These are phyloP conservation scores for Fusarium hostae DNA, from an alignment of 2,329 filamentous ascomycete species.

Conservation along the genomic window DNA sequence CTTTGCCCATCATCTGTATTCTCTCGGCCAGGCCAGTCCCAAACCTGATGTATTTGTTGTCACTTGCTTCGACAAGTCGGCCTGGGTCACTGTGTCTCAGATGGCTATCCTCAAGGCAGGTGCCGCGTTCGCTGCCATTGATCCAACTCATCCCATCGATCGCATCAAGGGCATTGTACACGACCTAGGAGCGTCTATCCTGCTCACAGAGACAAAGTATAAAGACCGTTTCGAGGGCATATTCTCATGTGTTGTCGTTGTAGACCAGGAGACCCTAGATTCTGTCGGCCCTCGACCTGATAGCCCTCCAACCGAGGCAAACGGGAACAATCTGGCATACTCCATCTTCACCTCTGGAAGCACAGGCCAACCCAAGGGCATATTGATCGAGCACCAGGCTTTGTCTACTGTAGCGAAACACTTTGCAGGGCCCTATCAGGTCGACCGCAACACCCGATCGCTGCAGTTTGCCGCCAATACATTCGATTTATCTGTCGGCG, in stretches of 20 bases:
- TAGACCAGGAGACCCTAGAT: not conserved
- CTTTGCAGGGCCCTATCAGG: not conserved
- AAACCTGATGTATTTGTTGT: not conserved
- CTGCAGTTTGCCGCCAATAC: conserved; percentile 15
- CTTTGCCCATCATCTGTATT: not conserved
- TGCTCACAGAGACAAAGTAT: not conserved
- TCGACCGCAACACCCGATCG: not conserved
- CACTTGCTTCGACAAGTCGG: not conserved
- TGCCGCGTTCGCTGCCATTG: not conserved
- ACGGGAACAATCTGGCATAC: not conserved
- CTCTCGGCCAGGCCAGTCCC: not conserved
- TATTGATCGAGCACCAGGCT: conserved; percentile 26
- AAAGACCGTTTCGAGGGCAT: not conserved
- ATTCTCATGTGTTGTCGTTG: not conserved
- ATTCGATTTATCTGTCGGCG: not conserved
- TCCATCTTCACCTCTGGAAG: conserved; percentile 32
- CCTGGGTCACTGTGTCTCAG: not conserved
- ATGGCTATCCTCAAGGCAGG: not conserved
- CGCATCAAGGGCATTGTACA: not conserved
- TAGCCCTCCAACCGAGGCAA: not conserved
- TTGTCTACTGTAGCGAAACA: not conserved
- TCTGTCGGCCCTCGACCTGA: not conserved
- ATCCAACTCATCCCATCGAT: not conserved
- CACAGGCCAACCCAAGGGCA: conserved; percentile 33
- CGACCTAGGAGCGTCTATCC: not conserved